Evolutionary conservation across 768 basidiomycete species (phyloP).

Genomic region (Rickenella mellea): DNA sequence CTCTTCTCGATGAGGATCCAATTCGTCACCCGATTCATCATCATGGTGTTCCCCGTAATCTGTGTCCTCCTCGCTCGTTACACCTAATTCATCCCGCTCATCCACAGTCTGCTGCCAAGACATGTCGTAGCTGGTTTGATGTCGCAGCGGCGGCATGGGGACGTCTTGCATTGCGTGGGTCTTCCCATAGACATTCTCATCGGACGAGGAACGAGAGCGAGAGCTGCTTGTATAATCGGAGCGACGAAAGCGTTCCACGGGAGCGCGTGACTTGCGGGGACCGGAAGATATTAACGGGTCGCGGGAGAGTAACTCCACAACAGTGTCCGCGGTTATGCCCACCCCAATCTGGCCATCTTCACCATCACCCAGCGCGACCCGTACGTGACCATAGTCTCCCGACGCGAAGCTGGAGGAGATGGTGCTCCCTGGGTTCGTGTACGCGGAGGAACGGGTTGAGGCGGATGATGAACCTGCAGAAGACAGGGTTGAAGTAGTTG

Average conservation of each 20-base stretch:
- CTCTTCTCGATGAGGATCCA: constrained; percentile 42
- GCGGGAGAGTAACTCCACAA: constrained; percentile 49
- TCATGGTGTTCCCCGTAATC: constrained; percentile 30
- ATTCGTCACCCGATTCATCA: constrained; percentile 40
- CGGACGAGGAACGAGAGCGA: constrained; percentile 64
- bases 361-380: constrained; percentile 50
- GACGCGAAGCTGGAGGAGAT: constrained; percentile 27
- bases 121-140: constrained; percentile 69
- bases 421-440: constrained; percentile 62
- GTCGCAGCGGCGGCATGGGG: constrained; percentile 37
- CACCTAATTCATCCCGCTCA: constrained; percentile 55
- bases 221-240: constrained; percentile 61
- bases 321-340: constrained; percentile 58
- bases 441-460: constrained; percentile 70
- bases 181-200: constrained; percentile 41
- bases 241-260: constrained; percentile 60
- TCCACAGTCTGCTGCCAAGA: constrained; percentile 60
- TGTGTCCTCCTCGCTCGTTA: constrained; percentile 45
- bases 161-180: background rate
- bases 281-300: constrained; percentile 39
- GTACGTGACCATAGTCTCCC: constrained; percentile 56
- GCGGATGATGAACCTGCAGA: constrained; percentile 62
- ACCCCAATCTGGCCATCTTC: constrained; percentile 43
- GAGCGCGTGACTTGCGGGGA: constrained; percentile 33
- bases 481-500: constrained; percentile 44